These are phyloP conservation scores for Deuterostichococcus epilithicus DNA, from an alignment of 139 green algal species.

Conservation along the genomic window DNA sequence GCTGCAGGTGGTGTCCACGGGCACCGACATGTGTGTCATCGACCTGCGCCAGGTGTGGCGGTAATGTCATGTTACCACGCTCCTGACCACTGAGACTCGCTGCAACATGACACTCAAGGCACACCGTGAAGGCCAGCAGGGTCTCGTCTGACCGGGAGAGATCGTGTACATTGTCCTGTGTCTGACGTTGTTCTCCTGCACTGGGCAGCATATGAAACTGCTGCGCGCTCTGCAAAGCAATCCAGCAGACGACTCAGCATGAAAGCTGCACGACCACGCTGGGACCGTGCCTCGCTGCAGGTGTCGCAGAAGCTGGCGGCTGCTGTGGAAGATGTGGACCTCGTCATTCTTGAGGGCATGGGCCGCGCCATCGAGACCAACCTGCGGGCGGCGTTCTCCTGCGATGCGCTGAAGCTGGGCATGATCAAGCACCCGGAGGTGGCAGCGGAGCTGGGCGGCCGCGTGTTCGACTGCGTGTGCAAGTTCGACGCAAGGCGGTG, in stretches of 20 bases:
- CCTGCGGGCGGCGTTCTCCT: conserved; percentile 61
- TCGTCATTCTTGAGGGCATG: conserved; percentile 94
- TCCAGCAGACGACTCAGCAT: too few species aligned
- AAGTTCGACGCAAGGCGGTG: conserved; percentile 39
- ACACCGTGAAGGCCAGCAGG: too few species aligned
- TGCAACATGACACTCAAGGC: too few species aligned
- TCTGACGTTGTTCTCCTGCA: too few species aligned
- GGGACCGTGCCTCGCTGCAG: conserved; percentile 5
- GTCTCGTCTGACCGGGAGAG: too few species aligned
- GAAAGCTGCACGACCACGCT: neutral
- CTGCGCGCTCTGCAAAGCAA: too few species aligned
- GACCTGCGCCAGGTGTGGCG: conserved; percentile 59
- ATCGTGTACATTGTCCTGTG: too few species aligned
- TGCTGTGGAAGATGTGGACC: conserved; percentile 61
- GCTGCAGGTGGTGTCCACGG: conserved; percentile 65
- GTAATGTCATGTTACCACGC: too few species aligned
- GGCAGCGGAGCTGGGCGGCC: conserved; percentile 59
- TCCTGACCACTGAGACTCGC: too few species aligned
- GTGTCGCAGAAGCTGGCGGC: conserved; percentile 66
- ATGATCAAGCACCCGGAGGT: conserved; percentile 90
- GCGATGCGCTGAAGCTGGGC: conserved; percentile 50
- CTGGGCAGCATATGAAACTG: too few species aligned
- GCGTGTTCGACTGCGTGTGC: conserved; percentile 82
- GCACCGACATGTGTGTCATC: conserved; percentile 81
- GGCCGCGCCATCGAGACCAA: conserved; percentile 90